These are phyloP conservation scores for Leccinum sublutescens DNA, from an alignment of 768 basidiomycete genomes.

Conservation along the genomic window DNA sequence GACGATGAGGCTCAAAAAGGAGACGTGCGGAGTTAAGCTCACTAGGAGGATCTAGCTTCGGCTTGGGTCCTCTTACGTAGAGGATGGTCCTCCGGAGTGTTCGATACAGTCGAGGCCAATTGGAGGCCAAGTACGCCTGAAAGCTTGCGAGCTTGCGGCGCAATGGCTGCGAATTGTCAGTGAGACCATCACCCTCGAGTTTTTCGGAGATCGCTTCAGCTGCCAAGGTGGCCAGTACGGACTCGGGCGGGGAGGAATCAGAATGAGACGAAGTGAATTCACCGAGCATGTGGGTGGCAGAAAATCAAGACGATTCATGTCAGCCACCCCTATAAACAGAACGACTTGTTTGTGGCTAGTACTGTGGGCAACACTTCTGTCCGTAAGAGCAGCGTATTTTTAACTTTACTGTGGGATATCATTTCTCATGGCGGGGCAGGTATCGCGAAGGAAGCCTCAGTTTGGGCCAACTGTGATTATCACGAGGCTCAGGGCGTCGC, in stretches of 20 bases:
- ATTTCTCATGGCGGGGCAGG: background rate
- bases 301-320: background rate
- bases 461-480: slow-evolving; percentile 14
- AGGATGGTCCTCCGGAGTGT: slow-evolving; percentile 6
- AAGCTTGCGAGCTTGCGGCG: slow-evolving; percentile 9
- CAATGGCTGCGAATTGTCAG: background rate
- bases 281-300: slow-evolving; percentile 10
- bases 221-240: slow-evolving; percentile 12
- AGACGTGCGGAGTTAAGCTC: background rate
- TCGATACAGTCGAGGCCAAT: slow-evolving; percentile 22
- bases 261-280: background rate
- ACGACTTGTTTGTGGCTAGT: background rate
- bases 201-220: slow-evolving; percentile 2
- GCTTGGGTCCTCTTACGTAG: slow-evolving; percentile 61
- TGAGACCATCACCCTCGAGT: background rate
- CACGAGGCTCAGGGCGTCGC: slow-evolving; percentile 13
- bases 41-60: slow-evolving; percentile 52
- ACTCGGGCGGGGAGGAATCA: slow-evolving; percentile 10
- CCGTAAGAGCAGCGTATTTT: background rate
- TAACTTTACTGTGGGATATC: background rate
- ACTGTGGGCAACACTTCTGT: background rate
- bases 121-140: slow-evolving; percentile 4
- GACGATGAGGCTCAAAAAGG: slow-evolving; percentile 1
- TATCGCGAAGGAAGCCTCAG: slow-evolving; percentile 7
- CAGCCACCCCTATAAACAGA: slow-evolving; percentile 6